These are phyloP conservation scores for Sungouiozyma ichnusensis DNA, from an alignment of 805 yeast genomes.

Conservation along the genomic window DNA sequence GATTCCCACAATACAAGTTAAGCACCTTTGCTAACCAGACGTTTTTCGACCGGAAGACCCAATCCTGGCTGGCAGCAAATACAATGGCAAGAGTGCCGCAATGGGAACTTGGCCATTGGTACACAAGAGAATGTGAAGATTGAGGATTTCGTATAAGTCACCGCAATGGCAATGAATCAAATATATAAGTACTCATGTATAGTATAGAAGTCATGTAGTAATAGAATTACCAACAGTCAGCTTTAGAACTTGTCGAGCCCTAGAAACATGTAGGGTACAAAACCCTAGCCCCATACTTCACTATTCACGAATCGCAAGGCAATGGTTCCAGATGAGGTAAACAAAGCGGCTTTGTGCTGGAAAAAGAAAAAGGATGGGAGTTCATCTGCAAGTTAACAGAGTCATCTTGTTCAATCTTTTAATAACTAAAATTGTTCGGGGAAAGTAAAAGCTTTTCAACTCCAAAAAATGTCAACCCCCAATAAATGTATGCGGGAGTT, in stretches of 20 bases:
- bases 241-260: no score
- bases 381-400: background rate
- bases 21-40: conserved; percentile 78
- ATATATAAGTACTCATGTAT: no score
- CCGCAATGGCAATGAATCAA: background rate
- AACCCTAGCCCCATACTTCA: no score
- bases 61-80: conserved; percentile 76
- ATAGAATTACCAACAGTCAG: no score
- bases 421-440: no score
- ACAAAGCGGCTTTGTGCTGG: background rate
- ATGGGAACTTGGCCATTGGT: conserved; percentile 26
- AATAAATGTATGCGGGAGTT: background rate
- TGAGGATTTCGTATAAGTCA: no score
- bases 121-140: background rate
- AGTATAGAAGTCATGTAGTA: no score
- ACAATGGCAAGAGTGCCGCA: conserved; percentile 22
- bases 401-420: background rate
- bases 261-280: no score
- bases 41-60: conserved; percentile 59
- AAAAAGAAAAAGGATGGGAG: background rate
- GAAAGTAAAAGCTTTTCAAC: no score
- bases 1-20: conserved; percentile 76
- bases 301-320: no score
- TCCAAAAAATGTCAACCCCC: background rate
- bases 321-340: background rate